These are phyloP conservation scores for Bipolaris cookei DNA, from an alignment of 2,329 filamentous ascomycete species.

Conservation along the genomic window DNA sequence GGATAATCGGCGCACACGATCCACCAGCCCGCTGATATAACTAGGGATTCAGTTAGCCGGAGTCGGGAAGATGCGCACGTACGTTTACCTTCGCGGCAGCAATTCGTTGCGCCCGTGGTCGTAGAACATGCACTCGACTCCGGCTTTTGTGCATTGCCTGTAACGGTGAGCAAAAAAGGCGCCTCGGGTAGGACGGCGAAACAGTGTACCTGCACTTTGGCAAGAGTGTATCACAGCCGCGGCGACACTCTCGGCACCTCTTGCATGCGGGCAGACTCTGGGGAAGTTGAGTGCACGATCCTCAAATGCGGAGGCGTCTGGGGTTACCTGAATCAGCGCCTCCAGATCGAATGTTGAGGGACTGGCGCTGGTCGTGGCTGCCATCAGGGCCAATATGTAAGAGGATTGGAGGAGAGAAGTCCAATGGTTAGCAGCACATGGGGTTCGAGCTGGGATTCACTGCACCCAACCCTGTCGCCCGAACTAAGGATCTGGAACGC, in stretches of 20 bases:
- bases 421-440: slow-evolving; percentile 4
- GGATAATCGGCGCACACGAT: slow-evolving; percentile 43
- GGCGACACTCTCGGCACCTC: slow-evolving; percentile 45
- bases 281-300: slow-evolving; percentile 15
- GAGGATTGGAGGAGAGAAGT: not conserved
- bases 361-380: slow-evolving; percentile 20
- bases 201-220: slow-evolving; percentile 42
- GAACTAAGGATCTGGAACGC: slow-evolving; percentile 5
- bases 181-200: slow-evolving; percentile 1
- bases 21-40: slow-evolving; percentile 45
- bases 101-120: slow-evolving; percentile 43
- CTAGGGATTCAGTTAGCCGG: slow-evolving; percentile 27
- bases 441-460: not conserved
- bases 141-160: slow-evolving; percentile 48
- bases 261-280: slow-evolving; percentile 46
- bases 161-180: slow-evolving; percentile 13
- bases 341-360: slow-evolving; percentile 28
- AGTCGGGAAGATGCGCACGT: not conserved
- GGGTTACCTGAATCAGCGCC: slow-evolving; percentile 32
- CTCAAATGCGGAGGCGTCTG: slow-evolving; percentile 3
- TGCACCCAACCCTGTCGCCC: not conserved
- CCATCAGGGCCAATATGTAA: slow-evolving; percentile 18
- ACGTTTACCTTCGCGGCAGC: slow-evolving; percentile 38
- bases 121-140: slow-evolving; percentile 44
- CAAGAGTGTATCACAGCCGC: slow-evolving; percentile 46